Base-by-base conservation (phyloP, 2,329 filamentous ascomycete species). In the Monosporascus sp. region DNA sequence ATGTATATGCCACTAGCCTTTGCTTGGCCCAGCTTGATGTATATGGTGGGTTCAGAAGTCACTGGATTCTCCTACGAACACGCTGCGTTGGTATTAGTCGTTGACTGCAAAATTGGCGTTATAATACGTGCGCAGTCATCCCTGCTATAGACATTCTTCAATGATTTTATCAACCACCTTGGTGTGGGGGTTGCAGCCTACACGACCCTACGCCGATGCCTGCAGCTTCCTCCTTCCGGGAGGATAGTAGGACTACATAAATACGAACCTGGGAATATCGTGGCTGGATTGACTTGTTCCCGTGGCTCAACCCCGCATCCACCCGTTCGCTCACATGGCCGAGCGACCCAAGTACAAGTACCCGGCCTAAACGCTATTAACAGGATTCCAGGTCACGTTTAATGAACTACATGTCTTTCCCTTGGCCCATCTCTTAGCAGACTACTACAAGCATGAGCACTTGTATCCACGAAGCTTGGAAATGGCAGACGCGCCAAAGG, bases 401-500 rank as follows among this genome's bases (percentile, higher is more conserved):
- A n/a, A 5, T 31, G 26, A 46, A 5, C 16, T 17, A 24, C 22
- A 41, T 2, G 17, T 24, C 11, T 4, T 26, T 24, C 43, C 43
- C 24, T 7, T 46, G 11, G 24, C 22, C 3, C 14, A 34, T 14
- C 11, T 5, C 31, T 14, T 34, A 34, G 11, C 9, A 34, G 31
- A 34, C 31, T 34, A 34, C 31, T 14, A 34, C 31, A 34, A 31
- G 5, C 41, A 22, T 26, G 22, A 14, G n/a, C 22, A 14, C 31
- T 14, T 27, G 17, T 31, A 9, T 31, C 16, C 43, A 27, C 43
- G 7, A 24, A 7, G 20, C 6, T 46, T 17, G 51, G 56, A 9
- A 47, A 68, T 66, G 62, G 50, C 57, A 26, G 52, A 38, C 40
- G 54, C 55, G 44, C 59, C 57, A 19, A 59, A 51, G 52, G 64